phyloP scores from a whole-genome alignment of 2,329 filamentous ascomycete genomes.

The Sporothrix humicola region DNA sequence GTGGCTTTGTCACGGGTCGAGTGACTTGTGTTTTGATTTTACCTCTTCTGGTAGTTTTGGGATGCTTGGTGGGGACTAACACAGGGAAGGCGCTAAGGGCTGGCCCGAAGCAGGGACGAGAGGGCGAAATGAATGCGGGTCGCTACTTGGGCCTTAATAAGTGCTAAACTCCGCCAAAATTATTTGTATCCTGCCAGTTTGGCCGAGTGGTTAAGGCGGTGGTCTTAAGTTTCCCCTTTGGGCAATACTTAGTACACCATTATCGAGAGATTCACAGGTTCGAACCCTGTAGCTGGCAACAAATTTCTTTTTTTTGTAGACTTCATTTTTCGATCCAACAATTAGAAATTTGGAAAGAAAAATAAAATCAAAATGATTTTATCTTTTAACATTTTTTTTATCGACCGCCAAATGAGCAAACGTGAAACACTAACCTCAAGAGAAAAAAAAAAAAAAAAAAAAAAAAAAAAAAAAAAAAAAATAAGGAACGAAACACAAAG shows the following conservation, averaged over 20 bases:
- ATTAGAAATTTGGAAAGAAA: not conserved
- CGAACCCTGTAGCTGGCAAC: constrained; percentile 38
- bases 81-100: not conserved
- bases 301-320: not conserved
- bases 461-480: no score
- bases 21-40: no score
- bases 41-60: no score
- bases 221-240: constrained; percentile 34
- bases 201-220: constrained; percentile 39
- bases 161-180: constrained; percentile 30
- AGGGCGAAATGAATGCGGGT: not conserved
- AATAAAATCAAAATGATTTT: not conserved
- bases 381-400: not conserved
- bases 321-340: not conserved
- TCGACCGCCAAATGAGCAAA: not conserved
- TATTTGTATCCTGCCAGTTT: constrained; percentile 35
- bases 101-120: not conserved
- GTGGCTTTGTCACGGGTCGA: no score
- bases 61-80: not conserved
- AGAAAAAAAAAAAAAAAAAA: no score
- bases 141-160: constrained; percentile 27
- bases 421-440: not conserved
- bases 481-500: no score
- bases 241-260: constrained; percentile 35
- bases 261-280: constrained; percentile 39